Evolutionary conservation across 495 filamentous ascomycete species (phyloP).

Genomic region (Rusavskia elegans): DNA sequence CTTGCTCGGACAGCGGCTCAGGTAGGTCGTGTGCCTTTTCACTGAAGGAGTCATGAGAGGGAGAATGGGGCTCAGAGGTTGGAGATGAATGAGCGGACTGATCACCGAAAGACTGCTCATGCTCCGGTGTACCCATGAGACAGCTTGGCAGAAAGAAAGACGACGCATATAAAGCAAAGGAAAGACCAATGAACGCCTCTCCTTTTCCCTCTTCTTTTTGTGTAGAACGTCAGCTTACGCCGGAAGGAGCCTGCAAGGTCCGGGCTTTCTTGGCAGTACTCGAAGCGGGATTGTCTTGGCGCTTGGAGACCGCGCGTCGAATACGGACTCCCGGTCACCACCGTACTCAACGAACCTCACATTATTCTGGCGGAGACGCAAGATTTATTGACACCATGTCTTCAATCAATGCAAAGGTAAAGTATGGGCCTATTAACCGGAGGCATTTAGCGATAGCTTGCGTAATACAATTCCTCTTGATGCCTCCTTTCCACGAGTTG

Average conservation of each 20-base stretch:
- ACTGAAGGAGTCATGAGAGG: background rate
- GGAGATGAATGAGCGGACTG: background rate
- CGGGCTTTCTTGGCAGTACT: background rate
- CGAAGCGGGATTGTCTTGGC: too few species aligned
- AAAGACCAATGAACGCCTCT: background rate
- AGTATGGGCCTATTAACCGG: too few species aligned
- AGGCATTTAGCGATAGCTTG: constrained; percentile 30
- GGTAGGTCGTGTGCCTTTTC: background rate
- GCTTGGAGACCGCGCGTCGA: too few species aligned
- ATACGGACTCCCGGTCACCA: too few species aligned
- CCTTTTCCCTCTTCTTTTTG: background rate
- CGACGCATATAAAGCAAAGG: background rate
- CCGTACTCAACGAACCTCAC: too few species aligned
- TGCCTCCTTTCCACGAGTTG: constrained; percentile 45
- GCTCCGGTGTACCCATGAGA: constrained; percentile 1
- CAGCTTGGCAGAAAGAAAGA: background rate
- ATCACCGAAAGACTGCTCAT: background rate
- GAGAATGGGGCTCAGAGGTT: background rate
- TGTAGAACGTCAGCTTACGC: background rate
- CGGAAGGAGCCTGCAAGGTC: background rate
- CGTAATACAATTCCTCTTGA: constrained; percentile 43
- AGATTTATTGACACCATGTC: too few species aligned
- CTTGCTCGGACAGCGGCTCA: background rate
- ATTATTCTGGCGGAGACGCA: too few species aligned
- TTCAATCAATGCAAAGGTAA: too few species aligned